Conservation (phyloP, 208 protist genomes). For the Strigomonas galati region DNA sequence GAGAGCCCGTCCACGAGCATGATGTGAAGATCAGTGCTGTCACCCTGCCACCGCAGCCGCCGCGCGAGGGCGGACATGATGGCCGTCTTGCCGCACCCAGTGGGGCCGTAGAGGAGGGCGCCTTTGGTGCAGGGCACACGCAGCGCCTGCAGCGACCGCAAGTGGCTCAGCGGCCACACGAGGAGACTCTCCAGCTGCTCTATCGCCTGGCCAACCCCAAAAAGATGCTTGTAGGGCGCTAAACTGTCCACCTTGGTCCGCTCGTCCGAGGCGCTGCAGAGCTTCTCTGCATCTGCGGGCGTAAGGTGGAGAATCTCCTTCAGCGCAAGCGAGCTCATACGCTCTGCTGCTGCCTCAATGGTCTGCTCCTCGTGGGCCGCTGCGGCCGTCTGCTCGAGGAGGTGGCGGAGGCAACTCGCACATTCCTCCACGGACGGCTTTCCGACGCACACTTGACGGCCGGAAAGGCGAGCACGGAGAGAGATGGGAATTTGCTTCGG, state of each 20-base stretch:
- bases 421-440: neutral
- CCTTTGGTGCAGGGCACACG: conserved; percentile 57
- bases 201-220: conserved; percentile 49
- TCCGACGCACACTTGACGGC: neutral
- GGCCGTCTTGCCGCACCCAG: conserved; percentile 84
- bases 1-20: conserved; percentile 71
- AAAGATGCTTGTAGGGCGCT: conserved; percentile 41
- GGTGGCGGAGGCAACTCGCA: neutral
- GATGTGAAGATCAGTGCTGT: conserved; percentile 36
- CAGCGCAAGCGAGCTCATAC: too few species aligned
- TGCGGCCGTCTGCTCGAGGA: neutral
- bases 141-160: conserved; percentile 29
- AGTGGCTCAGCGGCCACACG: conserved; percentile 78
- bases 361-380: too few species aligned
- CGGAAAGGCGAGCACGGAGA: too few species aligned
- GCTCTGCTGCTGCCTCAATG: too few species aligned
- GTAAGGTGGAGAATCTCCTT: too few species aligned
- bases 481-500: too few species aligned
- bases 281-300: conserved; percentile 18
- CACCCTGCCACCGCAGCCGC: conserved; percentile 25
- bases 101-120: conserved; percentile 74
- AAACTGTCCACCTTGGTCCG: conserved; percentile 11
- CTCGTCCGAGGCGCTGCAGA: conserved; percentile 4
- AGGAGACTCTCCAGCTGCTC: conserved; percentile 60
- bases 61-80: conserved; percentile 52